Base-by-base conservation (phyloP, 768 basidiomycete species). In the Naganishia kalamii region DNA sequence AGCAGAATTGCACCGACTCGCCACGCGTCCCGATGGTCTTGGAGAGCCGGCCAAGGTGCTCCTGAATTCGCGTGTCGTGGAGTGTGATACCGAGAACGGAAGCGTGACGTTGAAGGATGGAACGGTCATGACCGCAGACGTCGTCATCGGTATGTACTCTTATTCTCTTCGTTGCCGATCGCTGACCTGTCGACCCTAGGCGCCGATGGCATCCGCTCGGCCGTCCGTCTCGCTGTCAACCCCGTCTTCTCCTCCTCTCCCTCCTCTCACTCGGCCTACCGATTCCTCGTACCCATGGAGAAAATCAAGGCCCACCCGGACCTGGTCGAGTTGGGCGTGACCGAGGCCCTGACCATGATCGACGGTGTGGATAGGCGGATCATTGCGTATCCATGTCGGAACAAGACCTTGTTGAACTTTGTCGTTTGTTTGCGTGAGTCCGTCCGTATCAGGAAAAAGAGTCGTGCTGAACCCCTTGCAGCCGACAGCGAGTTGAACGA, bases 241-340 rank as follows among this genome's bases (percentile, higher is more conserved):
- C 19, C 49, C 4, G 15, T 44, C 47, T 54, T 66, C 52, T 51
- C 52, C 29, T 66, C 70, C 30, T 21, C 37, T 21, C 70, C 67
- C 2, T 71, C 72, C 1, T 57, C 66, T 0, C 69, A 73, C 67
- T 64, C 61, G 2, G 72, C 72, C 3, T 73, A 73, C 69, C 72
- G 72, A n/a, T 40, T 63, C 15, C 65, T 73, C 3, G 60, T 72
- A 13, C 57, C 68, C n/a, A 25, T 35, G n/a, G 35, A 35, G 17
- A 65, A 63, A 41, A 49, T 67, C 37, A 23, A 41, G 25, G 32
- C 41, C 0, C 52, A 71, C 49, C 47, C 51, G 5, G 60, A 71
- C n/a, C 60, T 69, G 3, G 44, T 43, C 30, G 54, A 51, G n/a
- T 12, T 62, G 3, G 33, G 65, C 5, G 27, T 54, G 2, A 13